Base-by-base conservation (phyloP, 768 basidiomycete genomes). In the Pleurotus platypus region DNA sequence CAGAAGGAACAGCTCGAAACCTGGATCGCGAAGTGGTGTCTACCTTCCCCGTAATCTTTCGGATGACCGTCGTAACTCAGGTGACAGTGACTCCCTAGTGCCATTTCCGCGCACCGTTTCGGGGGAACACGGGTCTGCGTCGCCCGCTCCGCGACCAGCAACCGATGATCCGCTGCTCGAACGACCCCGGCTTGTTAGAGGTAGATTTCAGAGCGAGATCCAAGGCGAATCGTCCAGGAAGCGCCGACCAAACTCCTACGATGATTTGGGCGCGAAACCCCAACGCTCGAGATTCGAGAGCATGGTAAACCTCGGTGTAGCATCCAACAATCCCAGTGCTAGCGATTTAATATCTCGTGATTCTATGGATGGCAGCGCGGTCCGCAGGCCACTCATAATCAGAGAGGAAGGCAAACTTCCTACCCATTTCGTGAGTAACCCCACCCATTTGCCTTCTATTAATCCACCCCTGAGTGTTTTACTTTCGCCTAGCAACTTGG, bases 391-490 rank as follows among this genome's bases (percentile, higher is more conserved):
- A 42, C 75, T 95, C 38, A 79, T 93, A 45, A 79, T 95, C 48
- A 77, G 81, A 67, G 93, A 94, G 74, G 85, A 89, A 61, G 92
- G 92, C 50, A 90, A 88, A 74, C 75, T 85, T 15, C 78, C 89
- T 5, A 84, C 88, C 53, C 87, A 86, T 68, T 94, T 90, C 69
- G 93, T 94, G 67, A 81, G 93, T 80, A 40, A 6, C 49, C 49
- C 20, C 54, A 20, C 57, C 30, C 61, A 38, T 46, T 56, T 55
- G 57, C 57, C 42, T 16, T 38, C 46, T 46, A 12, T 59, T 40
- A 50, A 35, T 16, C 3, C 49, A 4, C 24, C 51, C 51, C 39
- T 54, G 35, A 54, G 22, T 22, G 39, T 49, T 56, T 60, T 67
- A 24, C 63, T 39, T 43, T 39, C 51, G 8, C 62, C 27, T 66